A percentile compares a stretch with the other conserved stretches of the same genome.
Conservation (phyloP, 768 basidiomycete genomes). For the Hypholoma fasciculare region DNA sequence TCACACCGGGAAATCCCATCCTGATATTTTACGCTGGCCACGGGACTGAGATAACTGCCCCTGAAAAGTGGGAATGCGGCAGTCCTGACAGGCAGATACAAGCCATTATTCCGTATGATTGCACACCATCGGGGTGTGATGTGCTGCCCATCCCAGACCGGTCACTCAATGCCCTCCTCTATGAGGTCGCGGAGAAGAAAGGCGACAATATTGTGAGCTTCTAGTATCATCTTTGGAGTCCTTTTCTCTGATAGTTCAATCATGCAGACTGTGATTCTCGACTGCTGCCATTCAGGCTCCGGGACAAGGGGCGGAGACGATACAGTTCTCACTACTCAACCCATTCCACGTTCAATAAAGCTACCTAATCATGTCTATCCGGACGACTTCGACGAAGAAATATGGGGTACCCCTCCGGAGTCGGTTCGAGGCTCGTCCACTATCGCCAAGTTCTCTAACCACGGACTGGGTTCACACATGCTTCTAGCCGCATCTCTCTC, state of each 20-base stretch:
- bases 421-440: background rate
- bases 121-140: background rate
- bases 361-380: background rate
- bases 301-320: background rate
- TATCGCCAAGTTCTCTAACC: background rate
- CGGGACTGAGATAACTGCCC: slow-evolving; percentile 2
- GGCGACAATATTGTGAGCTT: slow-evolving; percentile 17
- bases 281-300: background rate
- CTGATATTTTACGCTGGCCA: slow-evolving; percentile 17
- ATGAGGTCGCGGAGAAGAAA: slow-evolving; percentile 5
- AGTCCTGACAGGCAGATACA: slow-evolving; percentile 7
- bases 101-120: slow-evolving; percentile 14
- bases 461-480: background rate
- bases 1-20: slow-evolving; percentile 10
- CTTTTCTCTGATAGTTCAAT: background rate
- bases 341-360: background rate
- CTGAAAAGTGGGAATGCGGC: background rate
- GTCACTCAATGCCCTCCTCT: slow-evolving; percentile 8
- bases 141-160: slow-evolving; percentile 12
- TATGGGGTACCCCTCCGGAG: background rate
- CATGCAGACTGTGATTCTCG: background rate
- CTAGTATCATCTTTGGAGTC: background rate
- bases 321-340: background rate
- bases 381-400: background rate
- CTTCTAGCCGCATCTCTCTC: background rate